Evolutionary conservation across 164 flowering plant genomes (phyloP), one percentile per base, ranked within the genome.

Genomic region (Vitis rotundifolia): DNA sequence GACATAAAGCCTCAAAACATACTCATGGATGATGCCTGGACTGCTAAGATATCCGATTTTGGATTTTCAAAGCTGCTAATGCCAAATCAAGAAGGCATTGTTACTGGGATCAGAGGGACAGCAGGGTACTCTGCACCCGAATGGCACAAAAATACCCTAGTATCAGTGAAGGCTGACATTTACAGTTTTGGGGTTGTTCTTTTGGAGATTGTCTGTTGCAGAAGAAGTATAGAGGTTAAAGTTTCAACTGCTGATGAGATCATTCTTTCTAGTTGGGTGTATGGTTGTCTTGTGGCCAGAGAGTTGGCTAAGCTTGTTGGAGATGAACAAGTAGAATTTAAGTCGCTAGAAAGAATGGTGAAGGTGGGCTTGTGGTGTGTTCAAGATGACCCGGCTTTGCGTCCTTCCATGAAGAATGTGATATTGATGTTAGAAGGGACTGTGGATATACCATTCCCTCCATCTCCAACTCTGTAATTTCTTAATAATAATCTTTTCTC

Each of bases 161-260:
- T 64, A 14, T 48, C 75, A 11, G 59, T n/a, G 56, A 71, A 71
- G 69, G 69, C 18, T 3, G 75, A 71, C 16, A 56, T 71, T 15
- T 71, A 64, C 49, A 71, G 75, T 49, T 71, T 52, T 16, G 73
- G 73, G n/a, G 19, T 71, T 12, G 13, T 71, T n/a, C 62, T 71
- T 16, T 28, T 71, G 56, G 74, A 71, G 57, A 59, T 66, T 11
- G 26, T 64, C 44, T 70, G 73, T 15, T 70, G 73, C 54, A 70
- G 73, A 53, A 63, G 61, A 15, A 70, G 56, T 15, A 31, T 70
- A 61, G 73, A 63, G 49, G 44, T 70, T 18, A 31, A 70, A 18
- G 73, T 62, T 2, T 61, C 60, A 16, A 29, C 59, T 2, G 37
- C 63, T 12, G 73, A 70, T 44, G 67, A 54, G 51, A 56, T 55